A percentile compares a stretch with the other conserved stretches of the same genome.
Evolutionary conservation across 129 eudicot species (phyloP).

Genomic region (Escallonia herrerae): DNA sequence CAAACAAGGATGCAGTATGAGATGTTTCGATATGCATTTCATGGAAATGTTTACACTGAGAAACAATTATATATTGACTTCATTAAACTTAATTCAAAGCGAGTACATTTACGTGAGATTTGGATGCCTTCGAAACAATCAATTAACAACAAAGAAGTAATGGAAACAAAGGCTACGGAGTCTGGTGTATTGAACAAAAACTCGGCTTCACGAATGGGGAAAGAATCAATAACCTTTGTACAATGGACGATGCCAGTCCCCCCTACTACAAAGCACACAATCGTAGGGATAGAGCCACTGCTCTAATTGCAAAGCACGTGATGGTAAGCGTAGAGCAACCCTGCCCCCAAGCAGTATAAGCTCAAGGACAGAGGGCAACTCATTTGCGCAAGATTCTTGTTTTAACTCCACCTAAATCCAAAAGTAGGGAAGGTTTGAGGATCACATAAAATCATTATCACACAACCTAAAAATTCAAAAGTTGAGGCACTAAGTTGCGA

Average conservation of each 20-base stretch:
- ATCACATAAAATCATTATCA: slow-evolving; percentile 2
- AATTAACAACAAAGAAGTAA: not conserved
- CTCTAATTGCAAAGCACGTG: not conserved
- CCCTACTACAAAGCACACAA: no score
- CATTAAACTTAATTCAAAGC: no score
- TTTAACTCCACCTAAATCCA: slow-evolving; percentile 64
- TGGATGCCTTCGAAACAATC: no score
- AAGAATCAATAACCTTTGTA: no score
- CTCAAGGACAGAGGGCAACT: slow-evolving; percentile 10
- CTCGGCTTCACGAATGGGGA: no score
- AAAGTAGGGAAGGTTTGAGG: slow-evolving; percentile 1
- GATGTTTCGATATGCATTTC: no score
- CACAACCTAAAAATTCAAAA: not conserved
- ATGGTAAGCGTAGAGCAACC: slow-evolving; percentile 2
- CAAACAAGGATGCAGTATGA: no score
- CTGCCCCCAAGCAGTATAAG: not conserved
- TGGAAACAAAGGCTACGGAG: no score
- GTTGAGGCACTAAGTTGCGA: not conserved
- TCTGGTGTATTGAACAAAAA: not conserved
- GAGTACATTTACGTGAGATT: no score
- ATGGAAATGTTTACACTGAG: no score
- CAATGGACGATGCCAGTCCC: no score
- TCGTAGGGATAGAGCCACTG: not conserved
- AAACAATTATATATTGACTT: no score
- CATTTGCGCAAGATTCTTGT: slow-evolving; percentile 55